Percentiles rank a stretch among this genome's conserved stretches.
phyloP scores from a whole-genome alignment of 805 yeast species.

The Candida palmyrensis region DNA sequence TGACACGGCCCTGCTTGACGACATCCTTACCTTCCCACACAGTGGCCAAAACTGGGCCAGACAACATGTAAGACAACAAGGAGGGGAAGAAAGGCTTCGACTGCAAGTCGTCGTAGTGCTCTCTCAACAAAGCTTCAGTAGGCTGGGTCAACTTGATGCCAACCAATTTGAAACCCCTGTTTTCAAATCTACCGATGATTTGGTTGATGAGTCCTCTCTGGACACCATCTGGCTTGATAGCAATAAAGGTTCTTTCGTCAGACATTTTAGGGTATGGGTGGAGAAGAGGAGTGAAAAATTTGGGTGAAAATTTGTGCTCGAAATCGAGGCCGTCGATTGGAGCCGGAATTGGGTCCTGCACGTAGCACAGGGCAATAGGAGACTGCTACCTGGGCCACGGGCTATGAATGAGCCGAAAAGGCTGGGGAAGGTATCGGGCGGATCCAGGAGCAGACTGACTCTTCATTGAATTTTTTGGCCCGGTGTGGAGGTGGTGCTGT shows the following conservation, averaged over 20 bases:
- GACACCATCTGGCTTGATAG: slow-evolving; percentile 99
- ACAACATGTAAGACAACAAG: slow-evolving; percentile 89
- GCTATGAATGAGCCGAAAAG: no score
- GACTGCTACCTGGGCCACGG: no score
- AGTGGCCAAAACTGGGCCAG: slow-evolving; percentile 98
- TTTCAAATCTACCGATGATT: slow-evolving; percentile 89
- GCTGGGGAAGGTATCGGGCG: no score
- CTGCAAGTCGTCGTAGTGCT: slow-evolving; percentile 94
- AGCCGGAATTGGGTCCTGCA: no score
- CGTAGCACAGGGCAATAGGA: no score
- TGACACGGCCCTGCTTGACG: slow-evolving; percentile 96
- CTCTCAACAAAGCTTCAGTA: slow-evolving; percentile 78
- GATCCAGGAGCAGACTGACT: no score
- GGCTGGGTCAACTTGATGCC: slow-evolving; percentile 91
- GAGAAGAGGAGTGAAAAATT: slow-evolving; percentile 1
- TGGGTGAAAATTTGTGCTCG: no score
- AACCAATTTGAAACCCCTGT: slow-evolving; percentile 96
- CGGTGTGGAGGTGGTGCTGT: no score
- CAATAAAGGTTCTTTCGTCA: slow-evolving; percentile 86
- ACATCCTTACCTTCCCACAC: slow-evolving; percentile 99
- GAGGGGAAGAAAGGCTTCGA: slow-evolving; percentile 98
- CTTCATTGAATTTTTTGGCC: no score
- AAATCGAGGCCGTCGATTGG: no score
- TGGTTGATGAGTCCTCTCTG: slow-evolving; percentile 95
- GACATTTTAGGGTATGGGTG: slow-evolving; percentile 33